Base-by-base conservation (phyloP, 1,284 basidiomycete genomes). In the Cutaneotrichosporon sp. region DNA sequence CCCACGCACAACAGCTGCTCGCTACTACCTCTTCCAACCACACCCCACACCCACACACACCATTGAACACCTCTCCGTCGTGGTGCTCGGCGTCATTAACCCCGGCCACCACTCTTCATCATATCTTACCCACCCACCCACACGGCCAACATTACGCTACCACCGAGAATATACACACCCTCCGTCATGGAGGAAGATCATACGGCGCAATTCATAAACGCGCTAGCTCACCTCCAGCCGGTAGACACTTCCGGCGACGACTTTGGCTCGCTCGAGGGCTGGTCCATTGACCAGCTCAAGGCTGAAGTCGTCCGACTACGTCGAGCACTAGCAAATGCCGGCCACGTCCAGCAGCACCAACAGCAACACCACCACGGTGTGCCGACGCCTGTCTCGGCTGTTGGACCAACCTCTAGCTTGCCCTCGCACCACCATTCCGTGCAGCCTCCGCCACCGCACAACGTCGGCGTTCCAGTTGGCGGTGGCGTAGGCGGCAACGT, bases 231-330 rank as follows among this genome's bases (percentile, higher is more conserved):
- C 45, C 51, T 59, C 14, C 51, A 55, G 33, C 54, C 54, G 7
- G 37, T 8, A 17, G 33, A 35, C 13, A 39, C 41, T 17, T 43
- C 33, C 8, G 30, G 12, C 20, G 56, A 52, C 15, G 54, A 55
- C 34, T n/a, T 51, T n/a, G 44, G 54, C 2, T 14, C 40, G 1
- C 59, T 64, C 30, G 57, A 59, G 38, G 57, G 57, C 14, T 68
- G 66, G 66, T 55, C 59, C 12, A 36, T 46, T 4, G 64, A 62
- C 18, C 61, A 65, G 39, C 58, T 68, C 8, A 62, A 62, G 46
- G 52, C 53, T 13, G 66, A 68, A 45, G 61, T 68, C n/a, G 34
- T 68, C 12, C 57, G 59, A 13, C 54, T 68, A 8, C 64, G 66
- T 15, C 52, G 58, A 18, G 52, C 49, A 4, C 40, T 61, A 0